Percentiles rank a stretch among this genome's conserved stretches.
Conservation (phyloP, 2,329 filamentous ascomycete genomes). For the Thyridium curvatum region DNA sequence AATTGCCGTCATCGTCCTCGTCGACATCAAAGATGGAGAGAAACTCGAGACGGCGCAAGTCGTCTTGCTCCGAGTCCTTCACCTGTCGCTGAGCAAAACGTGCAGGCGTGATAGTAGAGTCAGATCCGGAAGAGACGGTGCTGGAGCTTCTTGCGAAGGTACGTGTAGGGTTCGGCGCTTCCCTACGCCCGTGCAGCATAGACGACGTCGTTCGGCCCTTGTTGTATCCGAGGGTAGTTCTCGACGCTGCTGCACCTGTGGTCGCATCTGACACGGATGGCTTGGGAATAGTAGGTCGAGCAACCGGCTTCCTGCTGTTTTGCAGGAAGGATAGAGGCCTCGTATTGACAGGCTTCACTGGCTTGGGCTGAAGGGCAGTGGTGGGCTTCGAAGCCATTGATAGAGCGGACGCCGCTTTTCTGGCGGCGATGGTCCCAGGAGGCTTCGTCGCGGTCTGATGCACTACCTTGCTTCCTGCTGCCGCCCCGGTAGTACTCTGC, state of each 20-base stretch:
- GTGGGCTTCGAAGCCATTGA: constrained; percentile 28
- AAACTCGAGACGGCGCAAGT: constrained; percentile 42
- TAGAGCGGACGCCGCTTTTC: constrained; percentile 47
- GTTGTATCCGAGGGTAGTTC: constrained; percentile 79
- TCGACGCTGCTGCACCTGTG: constrained; percentile 60
- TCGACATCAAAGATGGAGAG: constrained; percentile 50
- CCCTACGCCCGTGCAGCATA: constrained; percentile 27
- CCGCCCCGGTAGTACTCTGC: constrained; percentile 11
- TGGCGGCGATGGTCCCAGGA: constrained; percentile 48
- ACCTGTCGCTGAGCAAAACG: constrained; percentile 26
- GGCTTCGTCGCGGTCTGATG: constrained; percentile 8
- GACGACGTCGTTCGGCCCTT: constrained; percentile 60
- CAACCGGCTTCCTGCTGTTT: constrained; percentile 13
- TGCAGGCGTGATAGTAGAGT: constrained; percentile 42
- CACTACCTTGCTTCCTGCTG: constrained; percentile 16
- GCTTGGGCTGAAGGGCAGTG: constrained; percentile 13
- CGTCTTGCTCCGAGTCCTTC: constrained; percentile 10
- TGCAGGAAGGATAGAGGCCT: constrained; percentile 14
- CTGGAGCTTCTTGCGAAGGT: constrained; percentile 18
- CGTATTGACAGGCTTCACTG: constrained; percentile 13
- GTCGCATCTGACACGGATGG: too few species aligned
- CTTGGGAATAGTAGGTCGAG: too few species aligned
- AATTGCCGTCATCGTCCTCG: constrained; percentile 37
- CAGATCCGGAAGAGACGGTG: constrained; percentile 28
- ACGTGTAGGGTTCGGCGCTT: constrained; percentile 10